phyloP scores from a whole-genome alignment of 2,329 filamentous ascomycete species.

The Immersiporthe knoxdaviesiana region DNA sequence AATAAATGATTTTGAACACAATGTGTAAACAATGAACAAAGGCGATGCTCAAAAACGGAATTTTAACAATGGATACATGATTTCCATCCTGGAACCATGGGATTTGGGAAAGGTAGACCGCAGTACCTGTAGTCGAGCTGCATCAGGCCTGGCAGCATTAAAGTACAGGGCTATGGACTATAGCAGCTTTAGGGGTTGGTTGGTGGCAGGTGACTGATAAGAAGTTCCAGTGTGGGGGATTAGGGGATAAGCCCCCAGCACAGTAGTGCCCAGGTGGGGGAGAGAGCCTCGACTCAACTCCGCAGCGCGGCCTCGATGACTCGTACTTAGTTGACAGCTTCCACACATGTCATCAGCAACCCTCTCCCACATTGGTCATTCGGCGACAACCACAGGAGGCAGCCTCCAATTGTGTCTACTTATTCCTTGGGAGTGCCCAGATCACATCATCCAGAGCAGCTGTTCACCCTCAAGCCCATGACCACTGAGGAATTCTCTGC shows the following conservation, averaged over 20 bases:
- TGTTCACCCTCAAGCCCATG: neutral
- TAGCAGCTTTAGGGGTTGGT: neutral
- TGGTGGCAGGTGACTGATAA: neutral
- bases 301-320: neutral
- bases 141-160: neutral
- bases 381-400: neutral
- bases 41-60: neutral
- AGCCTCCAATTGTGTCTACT: neutral
- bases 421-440: neutral
- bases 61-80: neutral
- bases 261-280: no score
- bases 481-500: neutral
- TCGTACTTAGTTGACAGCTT: constrained; percentile 3
- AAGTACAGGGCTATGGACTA: neutral
- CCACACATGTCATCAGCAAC: constrained; percentile 13
- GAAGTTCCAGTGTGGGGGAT: neutral
- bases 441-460: neutral
- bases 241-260: neutral
- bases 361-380: constrained; percentile 14
- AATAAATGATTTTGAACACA: neutral
- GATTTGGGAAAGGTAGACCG: neutral
- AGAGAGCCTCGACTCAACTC: no score
- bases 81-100: neutral
- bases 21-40: neutral
- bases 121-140: neutral